These are phyloP conservation scores for Penicillium sp. DNA, from an alignment of 2,329 filamentous ascomycete species.

Conservation along the genomic window DNA sequence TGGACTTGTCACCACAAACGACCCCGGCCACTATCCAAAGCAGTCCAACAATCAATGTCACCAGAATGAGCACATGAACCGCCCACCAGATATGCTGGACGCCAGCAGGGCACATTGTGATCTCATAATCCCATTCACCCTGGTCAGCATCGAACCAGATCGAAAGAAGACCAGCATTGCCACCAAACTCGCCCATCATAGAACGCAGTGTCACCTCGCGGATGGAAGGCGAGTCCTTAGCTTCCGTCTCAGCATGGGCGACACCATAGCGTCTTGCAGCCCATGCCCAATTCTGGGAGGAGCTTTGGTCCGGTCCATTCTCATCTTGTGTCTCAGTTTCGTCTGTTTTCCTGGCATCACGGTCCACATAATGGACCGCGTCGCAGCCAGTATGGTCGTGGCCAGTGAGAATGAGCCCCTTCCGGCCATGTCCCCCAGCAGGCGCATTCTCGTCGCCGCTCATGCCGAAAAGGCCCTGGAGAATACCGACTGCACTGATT, in stretches of 20 bases:
- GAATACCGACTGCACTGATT: slow-evolving; percentile 65
- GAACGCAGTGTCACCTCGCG: slow-evolving; percentile 90
- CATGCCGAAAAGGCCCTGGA: slow-evolving; percentile 81
- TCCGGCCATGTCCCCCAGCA: slow-evolving; percentile 63
- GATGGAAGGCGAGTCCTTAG: slow-evolving; percentile 46
- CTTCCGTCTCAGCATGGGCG: slow-evolving; percentile 2
- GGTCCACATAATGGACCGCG: slow-evolving; percentile 77
- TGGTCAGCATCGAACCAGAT: slow-evolving; percentile 76
- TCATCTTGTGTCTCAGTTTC: slow-evolving; percentile 5
- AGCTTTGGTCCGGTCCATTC: slow-evolving; percentile 7
- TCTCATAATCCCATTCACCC: slow-evolving; percentile 76
- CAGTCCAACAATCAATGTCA: slow-evolving; percentile 40
- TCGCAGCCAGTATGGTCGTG: slow-evolving; percentile 97
- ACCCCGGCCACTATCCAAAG: slow-evolving; percentile 15
- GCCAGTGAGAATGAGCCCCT: slow-evolving; percentile 80
- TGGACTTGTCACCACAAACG: slow-evolving; percentile 1
- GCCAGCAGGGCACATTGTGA: slow-evolving; percentile 72
- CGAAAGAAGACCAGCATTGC: slow-evolving; percentile 83
- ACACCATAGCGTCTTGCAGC: slow-evolving; percentile 32
- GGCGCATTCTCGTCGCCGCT: slow-evolving; percentile 59
- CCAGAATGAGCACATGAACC: slow-evolving; percentile 70
- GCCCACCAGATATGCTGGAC: slow-evolving; percentile 94
- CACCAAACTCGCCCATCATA: slow-evolving; percentile 98
- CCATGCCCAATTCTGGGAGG: slow-evolving; percentile 32
- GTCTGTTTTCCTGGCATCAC: slow-evolving; percentile 49